Evolutionary conservation across 1,139 yeast genomes (phyloP).

Genomic region (Yamadazyma conglobata): DNA sequence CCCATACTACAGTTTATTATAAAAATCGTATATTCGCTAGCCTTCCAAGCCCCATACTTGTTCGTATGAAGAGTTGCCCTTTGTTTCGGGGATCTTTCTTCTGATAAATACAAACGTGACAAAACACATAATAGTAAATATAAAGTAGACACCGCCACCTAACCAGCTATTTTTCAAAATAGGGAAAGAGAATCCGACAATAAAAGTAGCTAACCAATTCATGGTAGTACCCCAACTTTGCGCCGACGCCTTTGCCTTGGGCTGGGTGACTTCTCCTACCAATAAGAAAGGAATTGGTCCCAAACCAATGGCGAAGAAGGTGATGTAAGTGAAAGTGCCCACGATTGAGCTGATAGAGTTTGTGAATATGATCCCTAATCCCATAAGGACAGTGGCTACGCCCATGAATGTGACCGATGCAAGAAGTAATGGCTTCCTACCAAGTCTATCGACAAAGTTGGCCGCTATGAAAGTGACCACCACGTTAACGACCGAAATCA

Average conservation of each 20-base stretch:
- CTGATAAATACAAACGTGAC: conserved; percentile 47
- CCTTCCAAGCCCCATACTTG: conserved; percentile 49
- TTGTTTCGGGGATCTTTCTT: conserved; percentile 70
- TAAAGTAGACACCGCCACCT: conserved; percentile 77
- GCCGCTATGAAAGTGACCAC: conserved; percentile 72
- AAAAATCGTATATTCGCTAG: background rate
- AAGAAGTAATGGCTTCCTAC: conserved; percentile 71
- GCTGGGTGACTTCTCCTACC: conserved; percentile 85
- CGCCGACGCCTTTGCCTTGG: conserved; percentile 76
- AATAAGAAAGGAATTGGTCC: conserved; percentile 94
- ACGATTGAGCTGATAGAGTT: conserved; percentile 54
- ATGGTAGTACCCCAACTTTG: conserved; percentile 90
- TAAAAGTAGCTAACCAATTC: conserved; percentile 88
- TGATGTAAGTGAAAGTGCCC: conserved; percentile 71
- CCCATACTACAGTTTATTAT: background rate
- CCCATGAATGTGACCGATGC: conserved; percentile 72
- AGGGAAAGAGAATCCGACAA: conserved; percentile 81
- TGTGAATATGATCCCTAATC: conserved; percentile 56
- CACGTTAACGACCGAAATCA: conserved; percentile 70
- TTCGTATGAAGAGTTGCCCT: conserved; percentile 55
- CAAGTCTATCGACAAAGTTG: conserved; percentile 65
- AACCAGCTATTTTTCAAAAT: conserved; percentile 51
- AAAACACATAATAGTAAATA: conserved; percentile 61
- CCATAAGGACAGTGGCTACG: conserved; percentile 57
- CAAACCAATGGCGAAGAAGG: conserved; percentile 83